These are phyloP conservation scores for Pseudoperonospora humuli DNA, from an alignment of 352 stramenopile genomes.

Conservation along the genomic window DNA sequence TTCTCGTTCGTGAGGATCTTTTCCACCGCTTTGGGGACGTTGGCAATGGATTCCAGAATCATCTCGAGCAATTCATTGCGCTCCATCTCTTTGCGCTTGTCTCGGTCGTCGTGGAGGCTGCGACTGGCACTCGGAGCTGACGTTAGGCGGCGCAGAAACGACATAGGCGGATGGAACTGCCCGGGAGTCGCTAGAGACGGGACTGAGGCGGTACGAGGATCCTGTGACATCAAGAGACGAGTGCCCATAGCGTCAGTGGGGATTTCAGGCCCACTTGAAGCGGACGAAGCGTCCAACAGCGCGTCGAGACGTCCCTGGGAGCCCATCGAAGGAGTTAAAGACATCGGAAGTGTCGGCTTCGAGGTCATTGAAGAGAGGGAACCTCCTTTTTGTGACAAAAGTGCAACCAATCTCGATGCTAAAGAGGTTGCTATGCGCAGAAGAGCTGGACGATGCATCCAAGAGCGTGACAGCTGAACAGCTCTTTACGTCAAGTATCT, in stretches of 20 bases:
- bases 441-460: constrained; percentile 13
- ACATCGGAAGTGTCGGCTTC: constrained; percentile 17
- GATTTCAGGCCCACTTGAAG: background rate
- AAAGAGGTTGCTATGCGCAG: constrained; percentile 16
- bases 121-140: constrained; percentile 11
- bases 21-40: constrained; percentile 60
- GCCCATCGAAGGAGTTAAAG: constrained; percentile 19
- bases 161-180: constrained; percentile 29
- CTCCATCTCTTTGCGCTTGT: constrained; percentile 50
- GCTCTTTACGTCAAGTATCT: constrained; percentile 50
- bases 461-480: constrained; percentile 29
- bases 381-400: constrained; percentile 5
- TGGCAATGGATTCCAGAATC: constrained; percentile 70
- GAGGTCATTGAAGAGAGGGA: constrained; percentile 6
- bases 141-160: constrained; percentile 26
- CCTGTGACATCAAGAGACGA: background rate
- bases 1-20: constrained; percentile 63
- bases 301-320: constrained; percentile 7
- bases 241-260: background rate
- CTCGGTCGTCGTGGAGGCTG: constrained; percentile 22
- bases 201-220: background rate
- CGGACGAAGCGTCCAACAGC: background rate
- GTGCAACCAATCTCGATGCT: constrained; percentile 31
- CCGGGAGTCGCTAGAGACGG: background rate
- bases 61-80: constrained; percentile 59